Percentiles rank a stretch among this genome's conserved stretches.
phyloP scores from a whole-genome alignment of 2,329 filamentous ascomycete genomes.

The Capronia coronata region DNA sequence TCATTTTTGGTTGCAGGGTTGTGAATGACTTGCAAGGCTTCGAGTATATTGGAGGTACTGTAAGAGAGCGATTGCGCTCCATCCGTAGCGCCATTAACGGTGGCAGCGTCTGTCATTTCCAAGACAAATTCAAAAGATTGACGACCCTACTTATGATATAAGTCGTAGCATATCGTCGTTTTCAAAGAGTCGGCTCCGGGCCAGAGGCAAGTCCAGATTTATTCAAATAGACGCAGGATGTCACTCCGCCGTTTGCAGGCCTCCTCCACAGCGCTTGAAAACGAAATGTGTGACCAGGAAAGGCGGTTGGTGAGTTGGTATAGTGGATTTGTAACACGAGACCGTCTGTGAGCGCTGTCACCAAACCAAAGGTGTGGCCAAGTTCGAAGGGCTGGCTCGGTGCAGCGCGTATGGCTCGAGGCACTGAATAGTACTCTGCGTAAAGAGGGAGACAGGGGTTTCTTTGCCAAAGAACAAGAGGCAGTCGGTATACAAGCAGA shows the following conservation, averaged over 20 bases:
- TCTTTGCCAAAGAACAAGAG: not conserved
- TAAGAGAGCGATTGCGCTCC: constrained; percentile 7
- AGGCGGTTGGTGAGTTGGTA: not conserved
- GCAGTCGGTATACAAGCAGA: too few relatives aligned
- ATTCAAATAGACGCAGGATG: too few relatives aligned
- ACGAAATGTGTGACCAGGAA: not conserved
- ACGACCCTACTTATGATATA: not conserved
- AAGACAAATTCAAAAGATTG: not conserved
- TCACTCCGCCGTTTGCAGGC: too few relatives aligned
- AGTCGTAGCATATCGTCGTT: constrained; percentile 14
- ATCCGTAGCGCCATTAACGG: constrained; percentile 7
- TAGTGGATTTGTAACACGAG: not conserved
- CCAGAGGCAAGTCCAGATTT: too few relatives aligned
- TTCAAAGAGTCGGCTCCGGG: too few relatives aligned
- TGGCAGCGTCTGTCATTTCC: constrained; percentile 14
- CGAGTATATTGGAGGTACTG: constrained; percentile 55
- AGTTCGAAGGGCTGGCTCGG: not conserved
- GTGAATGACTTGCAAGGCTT: constrained; percentile 83
- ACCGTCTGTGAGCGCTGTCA: not conserved
- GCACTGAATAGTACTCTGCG: too few relatives aligned
- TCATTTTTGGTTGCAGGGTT: constrained; percentile 73
- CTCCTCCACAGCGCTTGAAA: not conserved
- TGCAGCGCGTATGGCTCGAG: too few relatives aligned
- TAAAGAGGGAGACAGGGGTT: not conserved
- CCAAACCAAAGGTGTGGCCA: not conserved